Base-by-base conservation (phyloP, 176 grass and related monocot genomes). In the Areca catechu region DNA sequence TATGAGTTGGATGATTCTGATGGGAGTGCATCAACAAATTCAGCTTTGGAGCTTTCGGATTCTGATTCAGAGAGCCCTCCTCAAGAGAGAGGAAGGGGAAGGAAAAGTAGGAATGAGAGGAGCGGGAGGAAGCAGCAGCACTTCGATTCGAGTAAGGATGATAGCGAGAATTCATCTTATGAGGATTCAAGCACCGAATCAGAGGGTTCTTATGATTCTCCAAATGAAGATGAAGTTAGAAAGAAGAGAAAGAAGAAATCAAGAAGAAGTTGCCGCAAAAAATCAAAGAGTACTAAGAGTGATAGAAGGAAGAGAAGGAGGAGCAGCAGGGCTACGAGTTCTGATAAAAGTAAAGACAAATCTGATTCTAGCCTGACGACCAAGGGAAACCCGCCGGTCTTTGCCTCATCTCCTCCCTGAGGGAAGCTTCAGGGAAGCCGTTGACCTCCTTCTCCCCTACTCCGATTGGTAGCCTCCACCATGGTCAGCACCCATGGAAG, bases 151-250 rank as follows among this genome's bases (percentile, higher is more conserved):
- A 85, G 60, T 53, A 71, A 73, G 22, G 62, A 65, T 27, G 62
- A 70, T 24, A 69, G 27, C 6, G 58, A 79, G 53, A 66, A 54
- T 27, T 71, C 24, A 4, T 65, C 66, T n/a, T 49, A 70, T 51
- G 63, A 73, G 14, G 69, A 69, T 74, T 74, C 19, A 25, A 54
- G 24, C 34, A 43, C 34, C 3, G 34, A 12, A 43, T 62, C 58
- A 16, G 80, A 76, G 61, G 77, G 83, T 77, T 83, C 73, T 4
- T 76, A 71, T 28, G 59, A 74, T 43, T 72, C 60, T 53, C 82
- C 78, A 23, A 60, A 60, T 49, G 72, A 79, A 69, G 83, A 83
- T 3, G 73, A 83, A 30, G 88, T 83, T 29, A 6, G 27, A 6
- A 7, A 29, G 27, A 4, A 4, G 5, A 88, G 25, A 29, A 71